Evolutionary conservation across 2,329 filamentous ascomycete genomes (phyloP).

Genomic region (Fusarium metavorans): DNA sequence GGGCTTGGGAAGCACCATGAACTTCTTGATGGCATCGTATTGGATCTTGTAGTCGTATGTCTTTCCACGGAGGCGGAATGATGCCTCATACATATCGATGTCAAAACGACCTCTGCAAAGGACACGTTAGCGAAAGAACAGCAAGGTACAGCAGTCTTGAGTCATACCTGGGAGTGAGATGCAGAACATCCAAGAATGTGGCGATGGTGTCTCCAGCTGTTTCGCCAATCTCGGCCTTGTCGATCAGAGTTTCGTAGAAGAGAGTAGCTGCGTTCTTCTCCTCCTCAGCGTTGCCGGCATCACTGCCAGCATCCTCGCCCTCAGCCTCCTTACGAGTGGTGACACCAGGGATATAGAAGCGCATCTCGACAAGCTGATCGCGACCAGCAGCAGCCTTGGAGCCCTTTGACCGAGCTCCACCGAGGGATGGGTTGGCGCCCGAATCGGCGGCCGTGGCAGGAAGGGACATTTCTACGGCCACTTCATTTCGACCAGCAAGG

Average conservation of each 20-base stretch:
- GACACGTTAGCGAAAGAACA: slow-evolving; percentile 8
- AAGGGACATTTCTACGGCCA: slow-evolving; percentile 92
- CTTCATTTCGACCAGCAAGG: slow-evolving; percentile 95
- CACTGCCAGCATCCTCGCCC: slow-evolving; percentile 78
- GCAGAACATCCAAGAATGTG: slow-evolving; percentile 95
- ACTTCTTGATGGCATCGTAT: slow-evolving; percentile 98
- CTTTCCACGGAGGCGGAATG: slow-evolving; percentile 96
- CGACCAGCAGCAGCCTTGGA: slow-evolving; percentile 90
- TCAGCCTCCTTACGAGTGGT: slow-evolving; percentile 78
- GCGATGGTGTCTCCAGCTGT: slow-evolving; percentile 98
- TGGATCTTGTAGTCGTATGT: slow-evolving; percentile 99
- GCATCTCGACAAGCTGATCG: slow-evolving; percentile 97
- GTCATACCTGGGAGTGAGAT: slow-evolving; percentile 88
- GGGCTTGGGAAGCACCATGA: slow-evolving; percentile 98
- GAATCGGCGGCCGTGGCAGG: slow-evolving; percentile 78
- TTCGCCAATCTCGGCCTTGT: slow-evolving; percentile 99
- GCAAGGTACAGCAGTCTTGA: background rate
- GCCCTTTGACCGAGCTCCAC: slow-evolving; percentile 80
- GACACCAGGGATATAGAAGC: slow-evolving; percentile 96
- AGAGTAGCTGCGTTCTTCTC: slow-evolving; percentile 95
- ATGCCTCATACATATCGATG: slow-evolving; percentile 99
- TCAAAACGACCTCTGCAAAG: slow-evolving; percentile 90
- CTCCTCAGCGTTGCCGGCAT: slow-evolving; percentile 61
- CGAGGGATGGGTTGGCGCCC: slow-evolving; percentile 78
- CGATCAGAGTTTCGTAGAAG: slow-evolving; percentile 98